Conservation (phyloP, 805 yeast species). For the Priceomyces melissophilus region DNA sequence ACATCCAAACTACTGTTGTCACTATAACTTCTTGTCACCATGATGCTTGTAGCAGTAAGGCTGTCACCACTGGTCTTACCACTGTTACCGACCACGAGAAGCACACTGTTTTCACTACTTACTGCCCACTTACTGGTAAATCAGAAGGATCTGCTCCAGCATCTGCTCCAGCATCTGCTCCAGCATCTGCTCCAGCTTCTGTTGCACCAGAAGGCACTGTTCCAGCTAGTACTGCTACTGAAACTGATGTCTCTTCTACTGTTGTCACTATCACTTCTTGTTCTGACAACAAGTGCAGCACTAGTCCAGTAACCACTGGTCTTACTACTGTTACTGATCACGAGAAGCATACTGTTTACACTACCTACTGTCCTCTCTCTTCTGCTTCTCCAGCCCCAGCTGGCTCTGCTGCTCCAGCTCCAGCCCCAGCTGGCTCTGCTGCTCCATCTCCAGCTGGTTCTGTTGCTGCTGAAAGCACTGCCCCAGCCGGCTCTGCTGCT, state of each 20-base stretch:
- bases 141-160: conserved; percentile 13
- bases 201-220: conserved; percentile 12
- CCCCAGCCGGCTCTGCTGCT: conserved; percentile 8
- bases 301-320: conserved; percentile 32
- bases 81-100: conserved; percentile 24
- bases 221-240: conserved; percentile 21
- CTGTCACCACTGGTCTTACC: conserved; percentile 36
- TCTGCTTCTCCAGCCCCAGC: conserved; percentile 13
- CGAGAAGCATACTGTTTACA: conserved; percentile 28
- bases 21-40: conserved; percentile 37
- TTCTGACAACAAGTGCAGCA: conserved; percentile 26
- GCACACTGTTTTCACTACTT: conserved; percentile 34
- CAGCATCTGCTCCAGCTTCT: conserved; percentile 10
- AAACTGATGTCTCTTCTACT: conserved; percentile 24
- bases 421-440: conserved; percentile 4
- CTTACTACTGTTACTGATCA: conserved; percentile 30
- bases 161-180: conserved; percentile 11
- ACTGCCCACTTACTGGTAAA: conserved; percentile 28
- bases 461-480: conserved; percentile 19
- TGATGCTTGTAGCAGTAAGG: conserved; percentile 23
- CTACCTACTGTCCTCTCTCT: conserved; percentile 34
- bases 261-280: conserved; percentile 38
- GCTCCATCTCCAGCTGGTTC: conserved; percentile 13
- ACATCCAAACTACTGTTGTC: conserved; percentile 26
- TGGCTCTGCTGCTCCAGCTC: conserved; percentile 12